A percentile compares a stretch with the other conserved stretches of the same genome.
Evolutionary conservation across 352 stramenopile genomes (phyloP).

Genomic region (Pythium aquatile): DNA sequence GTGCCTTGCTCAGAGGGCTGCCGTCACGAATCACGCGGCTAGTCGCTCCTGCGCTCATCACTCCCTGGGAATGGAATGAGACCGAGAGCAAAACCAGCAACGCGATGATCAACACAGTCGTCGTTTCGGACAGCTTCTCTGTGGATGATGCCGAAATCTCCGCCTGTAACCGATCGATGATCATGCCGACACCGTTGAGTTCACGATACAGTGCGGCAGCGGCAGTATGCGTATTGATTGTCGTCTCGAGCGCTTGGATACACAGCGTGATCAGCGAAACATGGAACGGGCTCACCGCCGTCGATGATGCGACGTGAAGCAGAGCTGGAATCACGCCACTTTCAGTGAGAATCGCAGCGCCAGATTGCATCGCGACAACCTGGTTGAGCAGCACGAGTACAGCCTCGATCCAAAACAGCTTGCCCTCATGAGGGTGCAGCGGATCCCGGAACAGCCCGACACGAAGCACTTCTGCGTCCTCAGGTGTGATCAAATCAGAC

Average conservation of each 20-base stretch:
- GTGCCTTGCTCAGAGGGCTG: slow-evolving; percentile 82
- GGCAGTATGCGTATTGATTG: slow-evolving; percentile 67
- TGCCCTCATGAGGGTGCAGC: slow-evolving; percentile 39
- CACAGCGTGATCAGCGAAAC: slow-evolving; percentile 74
- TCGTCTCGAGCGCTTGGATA: slow-evolving; percentile 80
- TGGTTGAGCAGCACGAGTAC: slow-evolving; percentile 70
- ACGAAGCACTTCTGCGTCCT: slow-evolving; percentile 64
- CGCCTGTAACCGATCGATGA: slow-evolving; percentile 71
- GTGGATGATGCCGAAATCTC: slow-evolving; percentile 35
- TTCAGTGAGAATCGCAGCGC: slow-evolving; percentile 76
- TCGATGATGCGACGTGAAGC: slow-evolving; percentile 71
- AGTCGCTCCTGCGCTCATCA: slow-evolving; percentile 85
- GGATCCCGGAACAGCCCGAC: slow-evolving; percentile 53
- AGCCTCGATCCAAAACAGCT: slow-evolving; percentile 77
- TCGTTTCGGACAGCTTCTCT: slow-evolving; percentile 46
- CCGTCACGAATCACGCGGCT: slow-evolving; percentile 86
- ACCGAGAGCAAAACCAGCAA: slow-evolving; percentile 79
- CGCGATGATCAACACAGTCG: slow-evolving; percentile 60
- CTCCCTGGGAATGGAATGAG: slow-evolving; percentile 84
- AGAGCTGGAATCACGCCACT: slow-evolving; percentile 81
- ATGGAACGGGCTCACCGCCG: slow-evolving; percentile 57
- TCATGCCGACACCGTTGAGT: slow-evolving; percentile 81
- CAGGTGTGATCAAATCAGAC: slow-evolving; percentile 60
- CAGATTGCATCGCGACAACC: slow-evolving; percentile 76
- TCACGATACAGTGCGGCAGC: slow-evolving; percentile 77